These are phyloP conservation scores for Phoma herbarum DNA, from an alignment of 2,329 filamentous ascomycete genomes.

Conservation along the genomic window DNA sequence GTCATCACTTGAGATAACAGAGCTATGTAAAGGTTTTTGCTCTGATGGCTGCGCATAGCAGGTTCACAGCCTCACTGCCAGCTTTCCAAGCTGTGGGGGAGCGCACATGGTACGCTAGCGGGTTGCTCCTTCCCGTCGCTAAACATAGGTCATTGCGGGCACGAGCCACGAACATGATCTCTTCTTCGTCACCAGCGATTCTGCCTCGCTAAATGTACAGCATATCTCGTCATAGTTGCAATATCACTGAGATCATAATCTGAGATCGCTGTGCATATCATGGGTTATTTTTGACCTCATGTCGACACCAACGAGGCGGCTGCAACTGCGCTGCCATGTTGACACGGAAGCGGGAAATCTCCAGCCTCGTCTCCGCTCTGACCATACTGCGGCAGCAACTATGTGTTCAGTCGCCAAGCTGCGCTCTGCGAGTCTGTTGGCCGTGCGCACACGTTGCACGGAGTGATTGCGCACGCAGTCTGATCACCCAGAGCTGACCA, in stretches of 20 bases:
- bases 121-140: conserved; percentile 21
- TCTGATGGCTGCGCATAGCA: background rate
- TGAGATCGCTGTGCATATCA: background rate
- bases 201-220: conserved; percentile 18
- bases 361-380: conserved; percentile 3
- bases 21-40: conserved; percentile 8
- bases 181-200: conserved; percentile 2
- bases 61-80: conserved; percentile 11
- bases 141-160: conserved; percentile 19
- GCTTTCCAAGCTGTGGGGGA: conserved; percentile 8
- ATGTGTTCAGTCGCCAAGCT: background rate
- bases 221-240: background rate
- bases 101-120: conserved; percentile 17
- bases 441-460: background rate
- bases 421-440: background rate
- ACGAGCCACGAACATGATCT: conserved; percentile 5
- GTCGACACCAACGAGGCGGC: background rate
- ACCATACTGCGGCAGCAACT: background rate
- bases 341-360: background rate
- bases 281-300: conserved; percentile 1
- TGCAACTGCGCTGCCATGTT: background rate
- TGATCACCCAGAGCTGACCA: background rate
- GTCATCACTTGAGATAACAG: background rate
- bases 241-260: background rate
- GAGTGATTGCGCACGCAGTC: background rate